Evolutionary conservation across 208 protist species (phyloP).

Genomic region (Crithidia brevicula): DNA sequence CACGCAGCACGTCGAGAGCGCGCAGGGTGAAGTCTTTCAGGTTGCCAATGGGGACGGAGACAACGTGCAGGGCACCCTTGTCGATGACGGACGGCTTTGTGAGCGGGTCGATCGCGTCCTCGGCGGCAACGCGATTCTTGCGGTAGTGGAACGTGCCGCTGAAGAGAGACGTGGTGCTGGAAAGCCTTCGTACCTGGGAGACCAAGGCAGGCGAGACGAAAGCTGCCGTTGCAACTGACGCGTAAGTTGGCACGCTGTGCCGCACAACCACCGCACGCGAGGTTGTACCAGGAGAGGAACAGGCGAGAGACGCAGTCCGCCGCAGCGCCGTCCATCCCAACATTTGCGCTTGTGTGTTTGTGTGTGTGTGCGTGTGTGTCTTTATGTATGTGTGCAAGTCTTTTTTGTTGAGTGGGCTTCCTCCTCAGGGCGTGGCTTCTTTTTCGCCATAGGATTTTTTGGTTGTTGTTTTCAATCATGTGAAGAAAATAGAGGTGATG

Average conservation of each 20-base stretch:
- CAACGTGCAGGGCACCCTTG: conserved; percentile 77
- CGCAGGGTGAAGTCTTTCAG: conserved; percentile 91
- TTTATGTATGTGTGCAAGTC: background rate
- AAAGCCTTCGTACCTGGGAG: conserved; percentile 7
- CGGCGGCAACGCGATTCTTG: conserved; percentile 44
- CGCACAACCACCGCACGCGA: too few relatives aligned
- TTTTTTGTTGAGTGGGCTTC: background rate
- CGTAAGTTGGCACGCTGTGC: too few relatives aligned
- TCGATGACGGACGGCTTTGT: conserved; percentile 81
- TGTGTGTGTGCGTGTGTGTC: background rate
- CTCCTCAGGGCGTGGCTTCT: too few relatives aligned
- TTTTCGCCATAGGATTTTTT: too few relatives aligned
- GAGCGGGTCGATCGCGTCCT: conserved; percentile 85
- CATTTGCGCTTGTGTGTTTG: conserved; percentile 16
- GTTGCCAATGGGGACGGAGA: conserved; percentile 93
- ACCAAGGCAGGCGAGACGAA: too few relatives aligned
- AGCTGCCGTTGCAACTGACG: too few relatives aligned
- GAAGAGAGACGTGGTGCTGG: background rate
- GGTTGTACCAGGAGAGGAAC: background rate
- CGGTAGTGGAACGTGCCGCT: conserved; percentile 64
- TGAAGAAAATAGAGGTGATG: too few relatives aligned
- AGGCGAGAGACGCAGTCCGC: background rate
- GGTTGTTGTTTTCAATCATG: too few relatives aligned
- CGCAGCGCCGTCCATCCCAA: conserved; percentile 10
- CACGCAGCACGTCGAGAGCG: conserved; percentile 78